Evolutionary conservation across 805 yeast genomes (phyloP).

Genomic region (Jamesozyma spencerorum): DNA sequence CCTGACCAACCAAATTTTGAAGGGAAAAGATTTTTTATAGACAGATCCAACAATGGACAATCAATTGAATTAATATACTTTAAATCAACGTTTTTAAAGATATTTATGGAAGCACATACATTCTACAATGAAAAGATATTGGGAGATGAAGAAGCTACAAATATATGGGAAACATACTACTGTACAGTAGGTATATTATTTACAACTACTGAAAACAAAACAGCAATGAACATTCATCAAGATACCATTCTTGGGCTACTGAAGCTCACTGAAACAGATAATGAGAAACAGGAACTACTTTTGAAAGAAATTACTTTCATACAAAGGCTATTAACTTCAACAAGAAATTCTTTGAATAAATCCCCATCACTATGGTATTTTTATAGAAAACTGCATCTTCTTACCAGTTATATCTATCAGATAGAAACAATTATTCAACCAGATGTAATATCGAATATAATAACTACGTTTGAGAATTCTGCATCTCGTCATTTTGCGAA

Average conservation of each 20-base stretch:
- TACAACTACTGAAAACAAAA: conserved; percentile 32
- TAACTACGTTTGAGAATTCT: conserved; percentile 11
- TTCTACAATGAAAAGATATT: conserved; percentile 5
- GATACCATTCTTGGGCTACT: conserved; percentile 15
- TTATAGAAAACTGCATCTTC: conserved; percentile 25
- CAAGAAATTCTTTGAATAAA: conserved; percentile 30
- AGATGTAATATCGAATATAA: conserved; percentile 7
- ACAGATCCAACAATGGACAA: conserved; percentile 8
- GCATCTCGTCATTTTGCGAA: conserved; percentile 30
- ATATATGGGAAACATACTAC: conserved; percentile 10
- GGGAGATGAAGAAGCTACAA: not conserved
- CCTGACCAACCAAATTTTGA: conserved; percentile 12
- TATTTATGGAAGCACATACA: conserved; percentile 29
- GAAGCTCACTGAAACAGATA: not conserved
- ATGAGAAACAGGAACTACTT: conserved; percentile 8
- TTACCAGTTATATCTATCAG: not conserved
- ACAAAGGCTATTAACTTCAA: conserved; percentile 25
- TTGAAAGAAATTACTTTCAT: conserved; percentile 12
- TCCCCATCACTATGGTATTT: conserved; percentile 34
- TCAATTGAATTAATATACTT: conserved; percentile 30
- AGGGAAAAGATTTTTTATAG: conserved; percentile 7
- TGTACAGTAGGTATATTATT: conserved; percentile 30
- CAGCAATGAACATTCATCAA: conserved; percentile 27
- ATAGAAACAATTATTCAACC: not conserved
- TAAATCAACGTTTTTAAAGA: conserved; percentile 21